Evolutionary conservation across 2,329 filamentous ascomycete species (phyloP), one percentile per base, ranked within the genome.

Genomic region (Penicillium psychrosexuale): DNA sequence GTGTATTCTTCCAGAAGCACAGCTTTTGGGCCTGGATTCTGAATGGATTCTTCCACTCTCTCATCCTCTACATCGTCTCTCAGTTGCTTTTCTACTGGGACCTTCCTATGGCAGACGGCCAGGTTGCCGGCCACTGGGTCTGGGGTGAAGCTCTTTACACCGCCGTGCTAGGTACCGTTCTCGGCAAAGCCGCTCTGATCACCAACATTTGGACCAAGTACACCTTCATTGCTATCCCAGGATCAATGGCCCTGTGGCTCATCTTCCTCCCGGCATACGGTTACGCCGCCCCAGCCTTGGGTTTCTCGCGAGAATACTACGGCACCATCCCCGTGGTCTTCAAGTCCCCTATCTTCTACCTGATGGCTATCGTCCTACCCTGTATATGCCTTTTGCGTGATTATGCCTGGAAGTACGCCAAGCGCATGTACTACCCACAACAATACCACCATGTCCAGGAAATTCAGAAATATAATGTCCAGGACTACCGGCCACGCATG

Each of bases 161-260:
- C 1, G 87, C 94, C 7, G 91, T 91, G n/a, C 84, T 99, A 22
- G 84, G 92, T 24, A 97, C 94, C 0, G 93, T 97, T 0, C 85
- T 99, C 4, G 90, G 91, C 59, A 99, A 99, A 77, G 94, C 94
- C 3, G 91, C 91, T 1, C 82, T 99, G 57, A 90, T 97, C 62
- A 96, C 93, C 22, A 97, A 91, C 74, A 93, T 96, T 75, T 99
- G 94, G 94, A 99, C 94, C 45, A 99, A 99, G 76, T 99, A 96
- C 73, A 92, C 95, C 57, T 84, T 99, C 61, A 84, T 97, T 61
- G 91, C 94, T 33, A 99, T 99, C 60, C 94, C 94, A 0, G 94
- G 94, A 36, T 95, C 90, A 59, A 88, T 99, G 82, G 75, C 87
- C 17, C 84, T 99, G 64, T 99, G 94, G 94, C 85, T 95, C 71